phyloP scores from a whole-genome alignment of 306 rosid species.

The Trifolium dubium region DNA sequence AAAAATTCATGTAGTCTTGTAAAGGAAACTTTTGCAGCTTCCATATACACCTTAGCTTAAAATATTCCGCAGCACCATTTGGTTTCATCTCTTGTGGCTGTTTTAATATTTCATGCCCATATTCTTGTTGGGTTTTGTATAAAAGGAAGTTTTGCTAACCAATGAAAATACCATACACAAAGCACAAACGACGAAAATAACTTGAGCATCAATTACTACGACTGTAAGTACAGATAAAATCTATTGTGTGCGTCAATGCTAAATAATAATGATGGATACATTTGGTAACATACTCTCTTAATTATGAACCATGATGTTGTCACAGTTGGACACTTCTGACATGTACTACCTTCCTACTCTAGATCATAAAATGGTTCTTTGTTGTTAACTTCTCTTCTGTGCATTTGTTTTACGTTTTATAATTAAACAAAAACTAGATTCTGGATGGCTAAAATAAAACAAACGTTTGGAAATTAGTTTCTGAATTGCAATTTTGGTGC shows the following conservation, averaged over 20 bases:
- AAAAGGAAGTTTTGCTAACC: not conserved
- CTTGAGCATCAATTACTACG: not conserved
- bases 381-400: not conserved
- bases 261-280: too few species aligned
- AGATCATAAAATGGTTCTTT: not conserved
- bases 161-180: not conserved
- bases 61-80: slow-evolving; percentile 39
- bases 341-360: too few species aligned
- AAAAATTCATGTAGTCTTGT: slow-evolving; percentile 46
- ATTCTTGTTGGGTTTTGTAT: not conserved
- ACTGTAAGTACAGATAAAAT: not conserved
- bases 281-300: too few species aligned
- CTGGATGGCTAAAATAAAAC: not conserved
- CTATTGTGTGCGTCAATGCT: too few species aligned
- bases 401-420: not conserved
- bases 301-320: too few species aligned
- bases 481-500: not conserved
- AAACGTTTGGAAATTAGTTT: not conserved
- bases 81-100: not conserved
- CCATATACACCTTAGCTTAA: slow-evolving; percentile 36
- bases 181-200: not conserved
- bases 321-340: too few species aligned
- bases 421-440: not conserved
- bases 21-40: slow-evolving; percentile 41
- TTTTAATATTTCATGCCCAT: not conserved